These are phyloP conservation scores for Apiospora saccharicola DNA, from an alignment of 2,329 filamentous ascomycete genomes.

Conservation along the genomic window DNA sequence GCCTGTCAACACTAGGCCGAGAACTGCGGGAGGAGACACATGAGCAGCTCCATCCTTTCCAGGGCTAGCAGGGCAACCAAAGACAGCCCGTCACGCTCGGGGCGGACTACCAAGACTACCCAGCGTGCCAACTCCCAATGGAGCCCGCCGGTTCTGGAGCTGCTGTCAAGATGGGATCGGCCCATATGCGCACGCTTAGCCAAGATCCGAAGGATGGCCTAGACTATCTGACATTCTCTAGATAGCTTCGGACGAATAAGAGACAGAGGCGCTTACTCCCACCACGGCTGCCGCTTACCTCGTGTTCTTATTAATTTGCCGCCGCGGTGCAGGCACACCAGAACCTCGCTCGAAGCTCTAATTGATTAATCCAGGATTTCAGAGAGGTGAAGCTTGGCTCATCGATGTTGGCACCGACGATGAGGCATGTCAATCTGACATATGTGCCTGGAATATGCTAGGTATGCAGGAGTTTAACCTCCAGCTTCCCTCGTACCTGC, in stretches of 20 bases:
- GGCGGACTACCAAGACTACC: neutral
- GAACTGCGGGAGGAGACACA: neutral
- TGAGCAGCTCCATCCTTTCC: neutral
- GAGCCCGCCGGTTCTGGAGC: neutral
- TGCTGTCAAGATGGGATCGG: slow-evolving; percentile 13
- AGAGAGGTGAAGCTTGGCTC: neutral
- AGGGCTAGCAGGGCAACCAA: neutral
- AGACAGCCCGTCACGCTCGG: neutral
- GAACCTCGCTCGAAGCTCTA: neutral
- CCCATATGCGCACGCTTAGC: neutral
- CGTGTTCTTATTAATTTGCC: neutral
- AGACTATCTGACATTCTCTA: neutral
- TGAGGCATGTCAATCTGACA: slow-evolving; percentile 13
- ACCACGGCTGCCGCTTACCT: slow-evolving; percentile 7
- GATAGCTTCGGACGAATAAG: slow-evolving; percentile 7
- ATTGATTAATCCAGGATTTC: neutral
- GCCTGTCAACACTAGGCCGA: neutral
- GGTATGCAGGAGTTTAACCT: neutral
- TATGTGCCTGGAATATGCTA: neutral
- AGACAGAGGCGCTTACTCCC: neutral
- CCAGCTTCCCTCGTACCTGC: neutral
- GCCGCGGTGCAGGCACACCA: neutral
- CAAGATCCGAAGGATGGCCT: slow-evolving; percentile 8
- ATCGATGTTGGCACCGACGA: neutral
- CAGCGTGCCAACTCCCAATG: neutral